A percentile compares a stretch with the other conserved stretches of the same genome.
These are phyloP conservation scores for Luffa acutangula DNA, from an alignment of 306 rosid genomes.

Conservation along the genomic window DNA sequence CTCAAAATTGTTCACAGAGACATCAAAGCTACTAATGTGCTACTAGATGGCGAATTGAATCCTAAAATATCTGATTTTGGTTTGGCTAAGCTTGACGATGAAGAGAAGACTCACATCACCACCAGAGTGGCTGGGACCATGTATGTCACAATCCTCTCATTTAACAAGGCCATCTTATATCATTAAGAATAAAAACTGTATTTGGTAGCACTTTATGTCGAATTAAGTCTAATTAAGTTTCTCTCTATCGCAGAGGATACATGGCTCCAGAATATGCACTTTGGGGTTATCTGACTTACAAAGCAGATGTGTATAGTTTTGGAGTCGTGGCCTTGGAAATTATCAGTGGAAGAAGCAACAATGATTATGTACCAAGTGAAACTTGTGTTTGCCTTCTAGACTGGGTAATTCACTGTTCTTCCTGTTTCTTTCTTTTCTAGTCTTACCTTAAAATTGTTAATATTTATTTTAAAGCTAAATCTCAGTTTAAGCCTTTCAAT, in stretches of 20 bases:
- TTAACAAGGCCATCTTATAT: background rate
- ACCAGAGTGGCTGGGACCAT: slow-evolving; percentile 83
- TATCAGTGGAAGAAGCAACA: slow-evolving; percentile 52
- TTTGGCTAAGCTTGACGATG: slow-evolving; percentile 59
- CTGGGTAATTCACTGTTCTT: slow-evolving; percentile 4
- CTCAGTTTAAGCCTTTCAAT: background rate
- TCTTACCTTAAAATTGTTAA: background rate
- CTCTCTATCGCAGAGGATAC: slow-evolving; percentile 44
- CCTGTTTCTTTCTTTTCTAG: background rate
- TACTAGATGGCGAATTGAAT: slow-evolving; percentile 46
- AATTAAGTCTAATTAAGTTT: background rate
- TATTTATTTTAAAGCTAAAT: background rate
- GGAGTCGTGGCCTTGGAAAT: slow-evolving; percentile 65
- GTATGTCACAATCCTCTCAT: slow-evolving; percentile 18
- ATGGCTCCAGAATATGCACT: slow-evolving; percentile 78
- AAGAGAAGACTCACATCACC: slow-evolving; percentile 59
- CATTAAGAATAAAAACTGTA: background rate
- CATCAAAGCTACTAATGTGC: slow-evolving; percentile 71
- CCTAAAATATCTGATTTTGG: slow-evolving; percentile 81
- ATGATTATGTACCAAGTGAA: slow-evolving; percentile 31
- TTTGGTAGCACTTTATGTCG: background rate
- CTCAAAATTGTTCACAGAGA: slow-evolving; percentile 68
- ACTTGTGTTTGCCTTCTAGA: slow-evolving; percentile 55
- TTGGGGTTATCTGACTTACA: slow-evolving; percentile 55
- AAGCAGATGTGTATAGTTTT: slow-evolving; percentile 73